Evolutionary conservation across 108 stramenopile species (phyloP), one percentile per base, ranked within the genome.

Genomic region (Stephanodiscus minutulus): DNA sequence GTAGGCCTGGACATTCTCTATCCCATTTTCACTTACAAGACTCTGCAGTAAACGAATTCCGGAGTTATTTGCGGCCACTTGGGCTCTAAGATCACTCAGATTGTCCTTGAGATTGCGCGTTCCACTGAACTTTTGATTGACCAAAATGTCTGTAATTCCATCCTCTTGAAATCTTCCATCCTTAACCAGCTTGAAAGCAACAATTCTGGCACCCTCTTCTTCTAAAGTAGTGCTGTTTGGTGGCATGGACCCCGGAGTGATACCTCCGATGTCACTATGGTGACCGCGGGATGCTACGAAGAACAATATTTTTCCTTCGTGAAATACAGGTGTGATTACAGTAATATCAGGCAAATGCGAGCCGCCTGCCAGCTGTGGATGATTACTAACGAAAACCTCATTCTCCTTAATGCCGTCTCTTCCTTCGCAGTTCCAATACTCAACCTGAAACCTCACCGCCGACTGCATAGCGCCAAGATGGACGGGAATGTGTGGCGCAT

Each of bases 401-500:
- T 98, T 98, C 71, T 93, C 91, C 61, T 91, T 70, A 24, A 99
- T 89, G 15, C 96, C 93, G 17, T 90, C 91, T 7, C 88, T 77
- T 21, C 88, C 92, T 63, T 80, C 80, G 17, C 76, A 49, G 58
- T 79, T 88, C 97, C 97, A 99, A 74, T 97, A 91, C 50, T 92
- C 79, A 18, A 96, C 89, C 72, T 99, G 98, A 60, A 85, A 97
- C 72, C 80, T 67, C 12, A 99, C 97, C 17, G 98, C 98, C 41
- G 85, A 83, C 79, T 93, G 88, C 97, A 99, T 99, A 20, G 98
- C 97, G 25, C 99, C 99, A 20, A 99, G 83, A 76, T 99, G 99
- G 12, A 99, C 98, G 9, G 99, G 99, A 50, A 99, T 95, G 66
- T 99, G 99, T 4, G 99, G 99, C 0, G 99, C 99, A 80, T 99